phyloP scores from a whole-genome alignment of 805 yeast genomes.

The Danielia reshetovae region DNA sequence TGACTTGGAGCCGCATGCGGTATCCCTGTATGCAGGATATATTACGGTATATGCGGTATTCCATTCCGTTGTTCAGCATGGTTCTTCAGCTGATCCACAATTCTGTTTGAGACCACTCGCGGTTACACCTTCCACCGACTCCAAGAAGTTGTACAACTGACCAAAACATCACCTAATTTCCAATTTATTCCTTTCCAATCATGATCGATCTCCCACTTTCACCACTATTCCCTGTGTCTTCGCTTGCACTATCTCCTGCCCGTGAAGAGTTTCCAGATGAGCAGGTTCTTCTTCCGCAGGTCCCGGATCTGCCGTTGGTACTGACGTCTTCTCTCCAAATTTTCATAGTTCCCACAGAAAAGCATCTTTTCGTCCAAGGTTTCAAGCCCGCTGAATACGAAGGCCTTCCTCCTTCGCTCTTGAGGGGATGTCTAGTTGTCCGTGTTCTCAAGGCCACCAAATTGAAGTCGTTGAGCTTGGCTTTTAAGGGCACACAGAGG shows the following conservation, averaged over 20 bases:
- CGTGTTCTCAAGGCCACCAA: slow-evolving; percentile 69
- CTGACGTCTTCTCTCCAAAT: slow-evolving; percentile 64
- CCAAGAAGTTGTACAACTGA: no score
- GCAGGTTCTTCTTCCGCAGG: slow-evolving; percentile 35
- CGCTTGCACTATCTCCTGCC: slow-evolving; percentile 11
- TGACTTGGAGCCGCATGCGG: no score
- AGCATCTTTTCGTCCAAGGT: slow-evolving; percentile 76
- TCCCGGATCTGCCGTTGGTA: slow-evolving; percentile 54
- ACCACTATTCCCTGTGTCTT: slow-evolving; percentile 24
- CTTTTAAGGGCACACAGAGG: slow-evolving; percentile 63
- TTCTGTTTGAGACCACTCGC: no score
- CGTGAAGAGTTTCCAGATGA: slow-evolving; percentile 5
- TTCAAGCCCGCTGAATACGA: slow-evolving; percentile 61
- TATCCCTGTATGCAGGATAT: no score
- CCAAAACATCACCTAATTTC: no score
- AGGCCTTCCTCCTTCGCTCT: slow-evolving; percentile 69
- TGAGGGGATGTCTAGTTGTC: slow-evolving; percentile 75
- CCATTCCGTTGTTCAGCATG: no score
- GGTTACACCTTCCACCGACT: no score
- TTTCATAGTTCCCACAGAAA: slow-evolving; percentile 77
- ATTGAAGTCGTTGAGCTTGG: slow-evolving; percentile 58
- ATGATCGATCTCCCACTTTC: no score
- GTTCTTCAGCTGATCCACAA: no score
- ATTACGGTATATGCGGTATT: no score
- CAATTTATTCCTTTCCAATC: no score